Base-by-base conservation (phyloP, 2,329 filamentous ascomycete species). In the Pseudogymnoascus destructans region DNA sequence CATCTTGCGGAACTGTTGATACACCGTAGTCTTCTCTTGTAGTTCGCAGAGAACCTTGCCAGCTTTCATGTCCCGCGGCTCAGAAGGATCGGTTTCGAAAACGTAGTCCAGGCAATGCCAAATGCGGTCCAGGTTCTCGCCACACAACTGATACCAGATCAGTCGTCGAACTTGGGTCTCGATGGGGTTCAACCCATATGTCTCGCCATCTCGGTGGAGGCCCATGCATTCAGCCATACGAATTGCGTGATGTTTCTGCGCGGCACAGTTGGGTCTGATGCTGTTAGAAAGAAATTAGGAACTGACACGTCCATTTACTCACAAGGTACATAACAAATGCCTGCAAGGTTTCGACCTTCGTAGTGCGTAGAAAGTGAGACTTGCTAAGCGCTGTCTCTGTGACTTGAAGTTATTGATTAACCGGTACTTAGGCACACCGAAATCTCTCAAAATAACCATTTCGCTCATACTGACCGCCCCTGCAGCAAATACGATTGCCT, bases 171-270 rank as follows among this genome's bases (percentile, higher is more conserved):
- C 75, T 57, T 90, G 85, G 0, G 81, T 83, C 64, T 90, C 86
- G 2, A 89, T 72, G 0, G 86, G 78, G 2, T 77, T 79, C 59
- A 86, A 76, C 1, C 79, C 80, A 65, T 87, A 89, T 8, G 78
- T 75, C 42, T 80, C 78, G 13, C 84, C 84, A 63, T 90, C 86
- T 7, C 84, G 78, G 66, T 90, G 84, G 15, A 90, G 72, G 1
- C 85, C 85, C 83, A 89, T 88, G 65, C 85, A 89, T 71, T 89
- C 84, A 5, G 85, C 86, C 68, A 89, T 79, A 13, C 86, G 77
- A 40, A 89, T 83, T 3, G 84, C 86, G 75, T 6, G 86, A 89
- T 3, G 90, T 77, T 69, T 89, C 85, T 17, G 79, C 79, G 58
- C 86, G 77, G 64, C 86, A 89, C 11, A 90, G 76, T 0, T 86